Conservation (phyloP, 2,329 filamentous ascomycete species). For the Cordyceps cicadae region DNA sequence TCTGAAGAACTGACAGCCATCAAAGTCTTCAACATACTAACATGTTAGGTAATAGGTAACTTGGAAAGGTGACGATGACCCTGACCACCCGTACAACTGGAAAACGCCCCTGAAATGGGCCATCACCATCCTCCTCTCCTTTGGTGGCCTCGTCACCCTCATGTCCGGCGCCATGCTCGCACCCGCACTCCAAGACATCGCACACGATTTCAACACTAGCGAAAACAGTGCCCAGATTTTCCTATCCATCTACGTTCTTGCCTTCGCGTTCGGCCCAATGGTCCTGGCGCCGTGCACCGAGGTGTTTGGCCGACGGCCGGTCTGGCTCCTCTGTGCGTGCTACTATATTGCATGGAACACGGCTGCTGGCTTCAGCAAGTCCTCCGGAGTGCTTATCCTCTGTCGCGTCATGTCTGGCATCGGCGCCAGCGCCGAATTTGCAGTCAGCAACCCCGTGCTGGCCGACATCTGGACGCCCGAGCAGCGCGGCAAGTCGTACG, state of each 20-base stretch:
- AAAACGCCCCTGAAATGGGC: constrained; percentile 14
- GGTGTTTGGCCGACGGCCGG: constrained; percentile 25
- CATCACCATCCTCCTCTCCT: constrained; percentile 24
- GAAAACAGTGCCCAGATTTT: constrained; percentile 20
- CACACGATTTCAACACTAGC: constrained; percentile 23
- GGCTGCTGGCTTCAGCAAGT: constrained; percentile 24
- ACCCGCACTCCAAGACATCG: constrained; percentile 25
- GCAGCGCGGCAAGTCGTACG: constrained; percentile 28
- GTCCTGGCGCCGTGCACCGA: constrained; percentile 26
- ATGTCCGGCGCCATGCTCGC: constrained; percentile 31
- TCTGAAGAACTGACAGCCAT: background rate
- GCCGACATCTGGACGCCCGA: constrained; percentile 28
- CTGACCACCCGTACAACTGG: constrained; percentile 6
- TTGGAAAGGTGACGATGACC: constrained; percentile 47
- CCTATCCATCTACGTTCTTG: constrained; percentile 29
- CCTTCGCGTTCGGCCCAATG: constrained; percentile 27
- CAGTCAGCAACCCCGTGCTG: constrained; percentile 28
- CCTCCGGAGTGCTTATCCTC: constrained; percentile 23
- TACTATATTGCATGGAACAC: constrained; percentile 31
- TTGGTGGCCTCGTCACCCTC: constrained; percentile 26
- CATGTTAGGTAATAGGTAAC: background rate
- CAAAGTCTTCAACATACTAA: background rate
- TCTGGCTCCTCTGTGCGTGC: constrained; percentile 25
- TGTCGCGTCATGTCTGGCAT: constrained; percentile 19
- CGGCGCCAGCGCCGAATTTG: constrained; percentile 23